Percentiles rank a stretch among this genome's conserved stretches.
phyloP scores from a whole-genome alignment of 148 eudicot species.

The Diospyros lotus region DNA sequence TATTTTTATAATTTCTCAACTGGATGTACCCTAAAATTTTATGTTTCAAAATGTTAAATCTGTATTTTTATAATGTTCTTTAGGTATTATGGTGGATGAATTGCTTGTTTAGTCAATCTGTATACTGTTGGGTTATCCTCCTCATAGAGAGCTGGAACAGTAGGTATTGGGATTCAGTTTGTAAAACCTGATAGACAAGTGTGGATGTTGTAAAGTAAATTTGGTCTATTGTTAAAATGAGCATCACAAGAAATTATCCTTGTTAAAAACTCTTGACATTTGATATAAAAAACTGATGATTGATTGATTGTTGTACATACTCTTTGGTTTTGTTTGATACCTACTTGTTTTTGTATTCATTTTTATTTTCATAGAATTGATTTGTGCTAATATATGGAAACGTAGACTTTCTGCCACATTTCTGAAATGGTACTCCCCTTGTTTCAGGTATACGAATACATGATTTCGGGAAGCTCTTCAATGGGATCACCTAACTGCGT shows the following conservation, averaged over 20 bases:
- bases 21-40: too few species aligned
- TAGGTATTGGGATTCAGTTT: neutral
- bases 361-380: neutral
- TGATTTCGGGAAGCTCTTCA: slow-evolving; percentile 55
- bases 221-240: neutral
- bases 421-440: neutral
- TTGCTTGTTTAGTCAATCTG: neutral
- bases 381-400: neutral
- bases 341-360: neutral
- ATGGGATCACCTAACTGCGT: slow-evolving; percentile 25
- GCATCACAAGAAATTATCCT: neutral
- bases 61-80: neutral
- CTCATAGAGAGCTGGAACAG: neutral
- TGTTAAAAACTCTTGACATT: neutral
- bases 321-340: neutral
- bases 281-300: neutral
- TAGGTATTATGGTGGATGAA: neutral
- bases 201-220: neutral
- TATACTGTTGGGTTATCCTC: neutral
- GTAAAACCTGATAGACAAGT: neutral
- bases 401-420: neutral
- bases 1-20: too few species aligned
- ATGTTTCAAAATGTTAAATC: too few species aligned
- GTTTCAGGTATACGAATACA: slow-evolving; percentile 76
- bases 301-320: too few species aligned